Base-by-base conservation (phyloP, 768 basidiomycete species). In the Sarcodon sp. region DNA sequence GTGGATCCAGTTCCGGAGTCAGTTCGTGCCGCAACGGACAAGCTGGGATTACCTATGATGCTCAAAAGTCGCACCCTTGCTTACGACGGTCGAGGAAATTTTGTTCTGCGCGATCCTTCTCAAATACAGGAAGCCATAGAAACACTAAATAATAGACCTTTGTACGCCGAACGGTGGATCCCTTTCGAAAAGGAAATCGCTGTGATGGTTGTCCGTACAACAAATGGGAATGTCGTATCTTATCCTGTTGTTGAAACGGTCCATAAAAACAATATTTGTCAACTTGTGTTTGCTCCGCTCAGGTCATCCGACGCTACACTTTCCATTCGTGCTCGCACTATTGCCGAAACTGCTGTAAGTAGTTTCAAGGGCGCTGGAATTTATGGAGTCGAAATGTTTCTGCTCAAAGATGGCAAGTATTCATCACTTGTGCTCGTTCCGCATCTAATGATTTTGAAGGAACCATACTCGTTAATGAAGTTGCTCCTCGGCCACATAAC, bases 351-450 rank as follows among this genome's bases (percentile, higher is more conserved):
- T 34, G 90, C 93, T 0, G 75, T 97, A 18, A 75, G 67, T 50
- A 78, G 81, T 6, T 75, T 98, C 35, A 65, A 77, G 13, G 94
- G 93, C 3, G 93, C 92, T 7, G 96, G 96, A 9, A 77, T 97
- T 21, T 98, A 96, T 66, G 96, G 93, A 1, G 93, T 99, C 1
- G 96, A 99, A 64, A 90, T 98, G 91, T 99, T 99, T 67, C 69
- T 97, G 37, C 75, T 94, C 76, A 67, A 73, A 31, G 77, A 93
- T 58, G 92, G 10, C 44, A 32, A 12, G 3, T 32, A 43, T 12
- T 33, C 49, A n/a, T 12, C 12, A 10, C 31, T 43, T 16, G 32
- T 38, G 39, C 44, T 31, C 6, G 21, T 32, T 46, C 10, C 35
- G 16, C 4, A 27, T 41, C 27, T 50, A 34, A 45, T 44, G 43